Base-by-base conservation (phyloP, 805 yeast genomes). In the Phaffomyces opuntiae region DNA sequence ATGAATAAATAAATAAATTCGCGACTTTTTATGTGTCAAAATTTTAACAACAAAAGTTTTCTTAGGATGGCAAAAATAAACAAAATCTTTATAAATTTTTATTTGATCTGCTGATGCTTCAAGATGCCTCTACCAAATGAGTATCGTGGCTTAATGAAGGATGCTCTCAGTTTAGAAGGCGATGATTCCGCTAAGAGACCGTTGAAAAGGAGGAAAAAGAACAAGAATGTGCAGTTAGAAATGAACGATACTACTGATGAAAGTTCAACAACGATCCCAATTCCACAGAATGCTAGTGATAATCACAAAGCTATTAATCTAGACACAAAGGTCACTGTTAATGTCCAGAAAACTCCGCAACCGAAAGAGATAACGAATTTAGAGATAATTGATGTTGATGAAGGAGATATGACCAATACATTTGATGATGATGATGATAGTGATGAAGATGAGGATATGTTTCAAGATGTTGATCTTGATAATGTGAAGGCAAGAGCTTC, bases 351-450 rank as follows among this genome's bases (percentile, higher is more conserved):
- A 11, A 29, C 44, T 5, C 39, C 44, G 25, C 27, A 42, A 12
- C 36, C 44, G 2, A 8, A 19, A 17, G 35, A 29, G 36, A 19
- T 33, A 49, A 40, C 21, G 44, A 42, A n/a, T 17, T n/a, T 35
- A 33, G 34, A 35, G 24, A 44, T 46, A 24, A 43, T 38, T 31
- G 55, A 45, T 12, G 47, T 42, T n/a, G 47, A 48, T 21, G 24
- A 21, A 3, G 24, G 24, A 21, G 24, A 21, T 21, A 21, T 21
- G 24, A 21, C 24, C 24, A 21, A 21, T 21, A 21, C 7, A 5
- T 21, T 21, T 29, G 69, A 63, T 27, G 70, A 61, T 14, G 70
- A 61, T 14, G 66, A 63, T 31, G 74, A 58, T 26, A 57, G 54
- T 9, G 54, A 47, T 3, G 56, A 52, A 12, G 60, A 55, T 16